Base-by-base conservation (phyloP, 805 yeast species). In the Metschnikowia kofuensis region DNA sequence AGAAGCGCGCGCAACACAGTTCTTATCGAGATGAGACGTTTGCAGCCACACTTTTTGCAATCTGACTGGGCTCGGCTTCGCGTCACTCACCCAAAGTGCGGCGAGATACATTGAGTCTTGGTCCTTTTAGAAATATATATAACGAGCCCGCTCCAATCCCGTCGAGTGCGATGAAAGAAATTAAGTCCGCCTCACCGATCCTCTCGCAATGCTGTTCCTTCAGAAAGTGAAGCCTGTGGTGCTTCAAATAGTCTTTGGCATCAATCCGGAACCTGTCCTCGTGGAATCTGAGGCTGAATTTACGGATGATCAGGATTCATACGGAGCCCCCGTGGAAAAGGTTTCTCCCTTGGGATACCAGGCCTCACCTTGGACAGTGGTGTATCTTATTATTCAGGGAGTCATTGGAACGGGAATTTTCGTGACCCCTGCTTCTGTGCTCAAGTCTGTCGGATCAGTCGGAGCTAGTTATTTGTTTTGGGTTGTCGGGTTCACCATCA, bases 351-450 rank as follows among this genome's bases (percentile, higher is more conserved):
- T 70, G 49, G 74, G 74, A 4, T 61, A 72, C 61, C 77, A 75
- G 44, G 67, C 54, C 61, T 70, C 39, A 60, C 37, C 55, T 1
- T 46, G 42, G 47, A 52, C 85, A 39, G 87, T 90, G 46, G 75
- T 84, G 45, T 85, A 85, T 45, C 68, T 84, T 49, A 80, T 84
- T 48, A 72, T 84, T 58, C 85, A 84, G 54, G 80, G 90, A 55
- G 80, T 85, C 70, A 74, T 85, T 39, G 91, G 91, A 53, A 85
- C 90, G 0, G 90, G 90, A 66, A 84, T 85, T 42, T 85, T 85
- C 62, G 80, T 86, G 11, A 83, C 87, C 0, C 87, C 90, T 6
- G 79, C 84, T 4, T 72, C 81, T 1, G 76, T 85, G 49, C 74
- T 76, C n/a, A 62, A 60, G n/a, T 65, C 74, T 1, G 64, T 72